Evolutionary conservation across 192 early-diverging fungal genomes (phyloP), one percentile per base, ranked within the genome.

Genomic region (Backusella sp.): DNA sequence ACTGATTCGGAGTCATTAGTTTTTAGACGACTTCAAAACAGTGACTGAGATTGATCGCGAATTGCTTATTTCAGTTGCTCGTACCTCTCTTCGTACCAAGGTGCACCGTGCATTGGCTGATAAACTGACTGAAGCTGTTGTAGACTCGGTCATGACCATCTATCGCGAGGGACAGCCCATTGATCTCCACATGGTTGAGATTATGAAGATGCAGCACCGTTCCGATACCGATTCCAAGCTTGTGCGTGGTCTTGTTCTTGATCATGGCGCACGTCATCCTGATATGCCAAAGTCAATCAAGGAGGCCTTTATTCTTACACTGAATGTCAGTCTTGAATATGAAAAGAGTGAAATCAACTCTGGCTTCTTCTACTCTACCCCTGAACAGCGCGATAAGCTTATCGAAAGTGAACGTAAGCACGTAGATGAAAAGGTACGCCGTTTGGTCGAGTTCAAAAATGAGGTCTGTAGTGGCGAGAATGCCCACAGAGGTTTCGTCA

Each of bases 181-280:
- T 77, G 98, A 99, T 83, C 87, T 99, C 75, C 96, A 98, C 78
- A 99, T 99, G 98, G 96, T 99, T 9, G 98, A 99, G 86, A 95
- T 98, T 76, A 99, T 99, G 97, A 97, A 97, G 89, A 98, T 99
- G 98, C 91, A 93, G 91, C 97, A 99, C 88, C 95, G 95, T 84
- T 94, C 91, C 36, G 96, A 96, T 23, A 96, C 92, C 28, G 98
- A 99, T 83, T 95, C 97, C 56, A 86, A 93, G 37, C 87, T 99
- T 26, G 90, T 99, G 66, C 92, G 93, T 76, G 98, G 98, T 59
- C 86, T 99, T 59, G 98, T 99, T 23, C 84, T 99, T 85, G 98
- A 99, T 88, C 98, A 99, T 80, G 98, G 98, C 56, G 97, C 97
- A 23, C 90, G 98, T 73, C 98, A 99, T 80, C 98, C 98, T 28